Base-by-base conservation (phyloP, 2,329 filamentous ascomycete genomes). In the Trichothecium sympodiale region DNA sequence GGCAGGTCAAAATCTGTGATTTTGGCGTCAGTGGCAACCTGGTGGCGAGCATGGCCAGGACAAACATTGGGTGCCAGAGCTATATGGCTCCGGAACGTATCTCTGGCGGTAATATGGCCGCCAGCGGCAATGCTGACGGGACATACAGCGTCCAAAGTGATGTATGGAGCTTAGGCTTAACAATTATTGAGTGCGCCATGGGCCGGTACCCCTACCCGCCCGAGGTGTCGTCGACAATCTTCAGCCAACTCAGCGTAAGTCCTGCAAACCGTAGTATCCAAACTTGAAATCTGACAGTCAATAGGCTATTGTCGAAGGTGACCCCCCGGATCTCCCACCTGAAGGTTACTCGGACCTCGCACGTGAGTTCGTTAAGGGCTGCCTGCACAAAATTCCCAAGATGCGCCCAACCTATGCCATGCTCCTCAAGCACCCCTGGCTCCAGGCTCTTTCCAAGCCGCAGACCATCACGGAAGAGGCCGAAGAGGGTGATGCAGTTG, bases 51-150 rank as follows among this genome's bases (percentile, higher is more conserved):
- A 96, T 96, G 50, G 91, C 91, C 35, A 94, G 93, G 62, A 98
- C 91, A 18, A 98, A 98, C 55, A 98, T 98, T 50, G 91, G 91
- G 28, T 98, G 91, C 52, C 91, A 98, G 61, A 95, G 88, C 53
- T 98, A 98, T 62, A 98, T 98, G 91, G 91, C 91, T 0, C 91
- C 91, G 0, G 91, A 98, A 59, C 71, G 91, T 45, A 98, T 98
- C 50, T 86, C 86, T 8, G 86, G 85, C 33, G 87, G 88, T 38
- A 82, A 82, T 16, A 77, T 87, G 50, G 77, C 83, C 39, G 74
- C 81, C 42, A 70, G 78, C 14, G 74, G 77, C 39, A 72, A 73
- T 38, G 69, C 74, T 5, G 81, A 80, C 40, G 89, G 89, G 38
- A 94, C 89, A 3, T 98, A 98, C 60, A 94, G 85, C 55, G 91